Evolutionary conservation across 805 yeast genomes (phyloP).

Genomic region (Candida ulmi): DNA sequence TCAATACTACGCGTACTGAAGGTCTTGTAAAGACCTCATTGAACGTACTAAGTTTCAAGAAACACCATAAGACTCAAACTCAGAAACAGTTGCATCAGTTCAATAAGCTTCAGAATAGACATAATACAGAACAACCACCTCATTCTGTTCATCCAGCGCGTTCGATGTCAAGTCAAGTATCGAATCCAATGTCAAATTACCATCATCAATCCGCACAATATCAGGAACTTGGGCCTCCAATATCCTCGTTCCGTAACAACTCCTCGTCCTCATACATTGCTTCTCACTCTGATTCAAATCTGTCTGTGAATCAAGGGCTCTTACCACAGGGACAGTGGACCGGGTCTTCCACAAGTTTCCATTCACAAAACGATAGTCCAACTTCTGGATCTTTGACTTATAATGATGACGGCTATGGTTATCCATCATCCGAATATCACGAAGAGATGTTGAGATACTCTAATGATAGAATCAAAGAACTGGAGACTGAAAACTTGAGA

Average conservation of each 20-base stretch:
- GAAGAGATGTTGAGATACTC: background rate
- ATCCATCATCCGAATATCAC: background rate
- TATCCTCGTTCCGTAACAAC: background rate
- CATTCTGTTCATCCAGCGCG: too few relatives aligned
- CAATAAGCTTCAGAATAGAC: slow-evolving; percentile 8
- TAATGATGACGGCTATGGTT: background rate
- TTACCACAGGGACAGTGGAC: slow-evolving; percentile 6
- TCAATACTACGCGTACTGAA: slow-evolving; percentile 18
- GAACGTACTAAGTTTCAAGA: slow-evolving; percentile 16
- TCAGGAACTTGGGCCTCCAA: slow-evolving; percentile 5
- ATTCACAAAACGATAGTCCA: background rate
- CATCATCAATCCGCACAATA: background rate
- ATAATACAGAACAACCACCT: slow-evolving; percentile 1
- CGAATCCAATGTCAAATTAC: slow-evolving; percentile 1
- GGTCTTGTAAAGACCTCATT: slow-evolving; percentile 21
- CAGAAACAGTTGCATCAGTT: slow-evolving; percentile 22
- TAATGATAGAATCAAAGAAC: slow-evolving; percentile 2
- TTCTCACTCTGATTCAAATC: background rate
- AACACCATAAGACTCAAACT: slow-evolving; percentile 18
- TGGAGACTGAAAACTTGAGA: slow-evolving; percentile 7
- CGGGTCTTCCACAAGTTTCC: background rate
- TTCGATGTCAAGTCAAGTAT: too few relatives aligned
- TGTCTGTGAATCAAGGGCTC: background rate
- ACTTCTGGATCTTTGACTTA: slow-evolving; percentile 1
- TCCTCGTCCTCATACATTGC: too few relatives aligned